Percentiles rank a stretch among this genome's conserved stretches.
Conservation (phyloP, 2,329 filamentous ascomycete genomes). For the Sporothrix phasma region DNA sequence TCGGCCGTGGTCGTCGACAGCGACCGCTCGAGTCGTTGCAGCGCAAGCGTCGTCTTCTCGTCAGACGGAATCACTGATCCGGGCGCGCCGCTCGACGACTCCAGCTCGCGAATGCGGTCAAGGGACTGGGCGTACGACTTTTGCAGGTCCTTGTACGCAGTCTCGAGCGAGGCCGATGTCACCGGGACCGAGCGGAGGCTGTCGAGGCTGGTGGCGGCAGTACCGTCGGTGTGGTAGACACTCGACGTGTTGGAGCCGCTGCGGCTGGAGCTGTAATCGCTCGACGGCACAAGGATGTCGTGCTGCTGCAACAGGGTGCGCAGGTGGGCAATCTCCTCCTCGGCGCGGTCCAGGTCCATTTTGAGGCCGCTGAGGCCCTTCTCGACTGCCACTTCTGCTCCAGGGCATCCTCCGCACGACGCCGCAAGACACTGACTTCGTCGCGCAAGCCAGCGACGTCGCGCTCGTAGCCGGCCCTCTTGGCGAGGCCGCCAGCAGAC, state of each 20-base stretch:
- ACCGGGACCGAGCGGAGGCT: slow-evolving; percentile 31
- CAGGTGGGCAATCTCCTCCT: slow-evolving; percentile 83
- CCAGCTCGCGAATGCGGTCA: slow-evolving; percentile 55
- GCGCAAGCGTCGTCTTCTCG: slow-evolving; percentile 51
- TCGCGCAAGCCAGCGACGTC: slow-evolving; percentile 72
- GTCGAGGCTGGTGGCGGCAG: slow-evolving; percentile 11
- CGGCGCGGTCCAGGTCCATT: slow-evolving; percentile 92
- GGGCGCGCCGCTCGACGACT: slow-evolving; percentile 34
- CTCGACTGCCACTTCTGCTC: slow-evolving; percentile 69
- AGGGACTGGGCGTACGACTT: slow-evolving; percentile 58
- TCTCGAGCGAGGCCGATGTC: slow-evolving; percentile 61
- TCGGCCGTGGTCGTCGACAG: slow-evolving; percentile 61
- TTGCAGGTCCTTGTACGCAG: slow-evolving; percentile 66
- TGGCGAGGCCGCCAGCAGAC: slow-evolving; percentile 56
- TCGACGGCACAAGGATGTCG: slow-evolving; percentile 64
- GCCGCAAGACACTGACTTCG: slow-evolving; percentile 75
- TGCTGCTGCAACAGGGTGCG: slow-evolving; percentile 69
- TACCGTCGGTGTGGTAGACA: slow-evolving; percentile 21
- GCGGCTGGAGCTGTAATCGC: slow-evolving; percentile 38
- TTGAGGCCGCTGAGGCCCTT: slow-evolving; percentile 41
- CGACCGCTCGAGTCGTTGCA: slow-evolving; percentile 56
- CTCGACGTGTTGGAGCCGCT: slow-evolving; percentile 22
- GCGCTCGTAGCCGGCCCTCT: slow-evolving; percentile 68
- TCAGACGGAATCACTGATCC: slow-evolving; percentile 28
- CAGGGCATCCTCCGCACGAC: slow-evolving; percentile 83